Evolutionary conservation across 208 protist species (phyloP), one percentile per base, ranked within the genome.

Genomic region (Leishmania major): DNA sequence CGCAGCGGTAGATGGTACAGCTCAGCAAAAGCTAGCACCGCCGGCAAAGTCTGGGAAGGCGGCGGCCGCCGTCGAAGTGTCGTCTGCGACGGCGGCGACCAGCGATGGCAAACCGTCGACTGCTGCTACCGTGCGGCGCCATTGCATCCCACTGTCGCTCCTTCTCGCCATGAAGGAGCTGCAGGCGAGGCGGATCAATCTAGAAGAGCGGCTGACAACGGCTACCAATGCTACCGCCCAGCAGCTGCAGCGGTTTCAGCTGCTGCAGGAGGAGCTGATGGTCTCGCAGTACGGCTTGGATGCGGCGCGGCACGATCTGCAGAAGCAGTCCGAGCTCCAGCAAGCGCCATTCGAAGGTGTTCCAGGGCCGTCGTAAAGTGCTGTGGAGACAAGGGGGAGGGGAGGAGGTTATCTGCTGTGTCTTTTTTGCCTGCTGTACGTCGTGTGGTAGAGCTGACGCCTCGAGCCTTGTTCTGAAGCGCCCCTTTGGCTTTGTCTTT

Each of bases 201-300:
- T 91, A 62, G 89, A 94, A 59, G 85, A 80, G 47, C 84, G 85
- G 60, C 45, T 89, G 47, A 75, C 62, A 37, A 37, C 3, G 13
- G 74, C 87, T n/a, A 82, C 75, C 53, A 47, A 51, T 6, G 75
- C 64, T 31, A 74, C 72, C 31, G 60, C 70, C 40, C 53, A 67
- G 70, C 85, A 94, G 75, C 66, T 90, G n/a, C 72, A 81, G 49
- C 78, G 89, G 35, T 88, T 91, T 82, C 83, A 89, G 70, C 73
- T 91, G 2, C 84, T 94, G 43, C 83, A 90, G 82, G 83, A 89
- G 75, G 86, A 88, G 72, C 67, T 86, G 37, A 79, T 85, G 71
- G 82, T 94, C 78, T 75, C 84, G 40, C 76, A 82, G 51, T 94
- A 92, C 81, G 82, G 83, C 35, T 72, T 81, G 37, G 84, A 89